Base-by-base conservation (phyloP, 352 stramenopile genomes). In the Globisporangium nagaii region DNA sequence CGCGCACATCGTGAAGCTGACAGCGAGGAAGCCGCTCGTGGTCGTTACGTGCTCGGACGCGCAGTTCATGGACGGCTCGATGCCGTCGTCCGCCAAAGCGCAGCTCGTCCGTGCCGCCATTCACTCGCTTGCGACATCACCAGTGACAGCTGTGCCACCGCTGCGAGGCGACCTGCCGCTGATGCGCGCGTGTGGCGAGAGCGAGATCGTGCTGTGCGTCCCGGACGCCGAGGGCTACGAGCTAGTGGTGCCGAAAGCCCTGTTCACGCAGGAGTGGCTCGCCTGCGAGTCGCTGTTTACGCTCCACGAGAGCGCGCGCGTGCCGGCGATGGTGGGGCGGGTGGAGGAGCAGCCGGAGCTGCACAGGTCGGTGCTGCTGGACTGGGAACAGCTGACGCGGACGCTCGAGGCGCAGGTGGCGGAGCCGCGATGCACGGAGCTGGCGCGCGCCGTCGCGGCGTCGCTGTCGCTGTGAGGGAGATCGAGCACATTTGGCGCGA, bases 231-330 rank as follows among this genome's bases (percentile, higher is more conserved):
- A 65, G 17, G 36, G 30, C 9, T 54, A 31, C 17, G 58, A 65
- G 52, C 43, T 65, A 24, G 58, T 60, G 22, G 40, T 60, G 17
- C 58, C 58, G 19, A 49, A 60, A 10, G 36, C 20, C 34, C 42
- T 65, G 50, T 65, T 65, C 52, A 60, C 58, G 1, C 28, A 65
- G 7, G 52, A 65, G 15, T 65, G 58, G 58, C 43, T 65, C 52
- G 52, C 32, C 20, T 51, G 52, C 15, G 52, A 58, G 30, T 17
- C 20, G 52, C 52, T 58, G 19, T 63, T 63, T 27, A 52, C 57
- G 50, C 60, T 63, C 35, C 41, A 54, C 31, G 40, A 63, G 50
- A 63, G 57, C 35, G 17, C 22, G 15, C 39, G 6, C 10, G 9
- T 58, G 17, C 12, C 50, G 17, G 22, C 42, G n/a, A 55, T 41